phyloP scores from a whole-genome alignment of 148 eudicot species.

The Nepenthes mirabilis region DNA sequence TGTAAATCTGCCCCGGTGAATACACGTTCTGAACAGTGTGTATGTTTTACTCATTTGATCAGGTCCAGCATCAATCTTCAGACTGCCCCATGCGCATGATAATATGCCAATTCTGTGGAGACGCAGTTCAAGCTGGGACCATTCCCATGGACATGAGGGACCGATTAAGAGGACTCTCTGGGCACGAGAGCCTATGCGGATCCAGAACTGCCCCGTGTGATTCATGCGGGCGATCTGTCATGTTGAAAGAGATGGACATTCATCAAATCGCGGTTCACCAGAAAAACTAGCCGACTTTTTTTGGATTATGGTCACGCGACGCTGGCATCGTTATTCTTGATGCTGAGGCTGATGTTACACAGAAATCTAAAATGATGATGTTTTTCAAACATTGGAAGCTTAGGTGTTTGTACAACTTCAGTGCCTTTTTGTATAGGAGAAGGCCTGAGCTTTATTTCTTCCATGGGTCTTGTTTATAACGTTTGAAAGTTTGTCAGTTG shows the following conservation, averaged over 20 bases:
- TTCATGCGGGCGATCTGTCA: conserved; percentile 84
- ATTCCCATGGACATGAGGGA: conserved; percentile 62
- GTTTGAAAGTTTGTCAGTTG: too few relatives aligned
- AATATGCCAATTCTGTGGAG: conserved; percentile 82
- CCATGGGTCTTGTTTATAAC: too few relatives aligned
- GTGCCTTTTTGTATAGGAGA: too few relatives aligned
- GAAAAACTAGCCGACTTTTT: conserved; percentile 20
- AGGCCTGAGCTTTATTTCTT: too few relatives aligned
- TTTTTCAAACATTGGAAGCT: too few relatives aligned
- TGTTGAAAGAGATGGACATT: conserved; percentile 94
- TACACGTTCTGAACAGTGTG: too few relatives aligned
- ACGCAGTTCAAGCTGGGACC: conserved; percentile 78
- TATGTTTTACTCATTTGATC: conserved; percentile 2
- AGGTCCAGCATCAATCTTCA: conserved; percentile 71
- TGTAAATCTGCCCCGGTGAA: too few relatives aligned
- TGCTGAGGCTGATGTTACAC: too few relatives aligned
- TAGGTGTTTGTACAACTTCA: too few relatives aligned
- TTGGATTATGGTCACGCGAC: too few relatives aligned
- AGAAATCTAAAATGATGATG: too few relatives aligned
- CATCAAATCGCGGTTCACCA: conserved; percentile 88
- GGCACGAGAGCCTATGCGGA: conserved; percentile 82
- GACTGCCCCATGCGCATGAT: conserved; percentile 73
- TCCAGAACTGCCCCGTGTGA: conserved; percentile 90
- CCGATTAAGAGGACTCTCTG: conserved; percentile 61
- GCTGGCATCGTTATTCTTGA: too few relatives aligned